Evolutionary conservation across 805 yeast genomes (phyloP).

Genomic region (Lachancea sp.): DNA sequence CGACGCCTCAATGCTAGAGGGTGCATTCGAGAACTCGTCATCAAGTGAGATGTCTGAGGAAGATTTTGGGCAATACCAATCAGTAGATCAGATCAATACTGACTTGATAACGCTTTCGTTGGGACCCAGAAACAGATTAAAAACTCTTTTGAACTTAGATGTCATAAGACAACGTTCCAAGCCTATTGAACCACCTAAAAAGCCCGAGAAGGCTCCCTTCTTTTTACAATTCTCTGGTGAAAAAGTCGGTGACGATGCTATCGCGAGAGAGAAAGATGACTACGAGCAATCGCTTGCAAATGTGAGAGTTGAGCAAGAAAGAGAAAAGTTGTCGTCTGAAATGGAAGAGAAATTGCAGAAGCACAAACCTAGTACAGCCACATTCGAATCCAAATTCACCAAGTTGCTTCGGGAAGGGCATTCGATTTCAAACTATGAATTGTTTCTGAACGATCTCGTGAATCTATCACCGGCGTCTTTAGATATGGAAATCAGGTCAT

Average conservation of each 20-base stretch:
- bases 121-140: conserved; percentile 73
- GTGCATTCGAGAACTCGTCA: conserved; percentile 54
- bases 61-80: conserved; percentile 36
- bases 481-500: conserved; percentile 82
- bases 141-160: conserved; percentile 74
- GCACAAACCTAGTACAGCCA: conserved; percentile 29
- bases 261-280: conserved; percentile 32
- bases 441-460: conserved; percentile 51
- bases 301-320: conserved; percentile 10
- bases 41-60: conserved; percentile 33
- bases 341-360: conserved; percentile 28
- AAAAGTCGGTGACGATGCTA: conserved; percentile 65
- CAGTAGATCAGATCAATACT: conserved; percentile 56
- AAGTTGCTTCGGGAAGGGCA: conserved; percentile 50
- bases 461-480: conserved; percentile 66
- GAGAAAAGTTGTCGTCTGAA: conserved; percentile 12
- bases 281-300: neutral
- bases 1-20: conserved; percentile 64
- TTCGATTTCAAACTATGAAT: conserved; percentile 35
- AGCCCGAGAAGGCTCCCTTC: conserved; percentile 74
- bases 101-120: conserved; percentile 65
- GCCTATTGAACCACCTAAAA: conserved; percentile 83
- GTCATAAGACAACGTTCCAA: conserved; percentile 79
- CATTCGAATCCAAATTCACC: conserved; percentile 73
- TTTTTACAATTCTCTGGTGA: conserved; percentile 66